Evolutionary conservation across 2,329 filamentous ascomycete genomes (phyloP).

Genomic region (Acrocalymma vagum): DNA sequence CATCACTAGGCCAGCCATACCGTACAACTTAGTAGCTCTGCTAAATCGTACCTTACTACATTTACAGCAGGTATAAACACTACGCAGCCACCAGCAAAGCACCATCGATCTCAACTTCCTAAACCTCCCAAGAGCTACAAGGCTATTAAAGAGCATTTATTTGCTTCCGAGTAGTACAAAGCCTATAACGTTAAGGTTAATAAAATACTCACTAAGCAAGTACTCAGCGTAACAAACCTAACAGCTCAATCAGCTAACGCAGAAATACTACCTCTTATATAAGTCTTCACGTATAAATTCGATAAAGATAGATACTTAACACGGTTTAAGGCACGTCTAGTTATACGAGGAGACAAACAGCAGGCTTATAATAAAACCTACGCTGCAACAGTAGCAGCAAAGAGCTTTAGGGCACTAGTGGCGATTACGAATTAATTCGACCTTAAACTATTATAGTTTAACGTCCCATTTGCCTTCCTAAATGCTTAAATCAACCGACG

Average conservation of each 20-base stretch:
- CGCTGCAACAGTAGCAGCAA: slow-evolving; percentile 24
- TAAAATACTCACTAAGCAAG: not conserved
- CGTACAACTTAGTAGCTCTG: too few relatives aligned
- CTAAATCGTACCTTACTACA: not conserved
- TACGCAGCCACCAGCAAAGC: not conserved
- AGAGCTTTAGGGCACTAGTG: slow-evolving; percentile 25
- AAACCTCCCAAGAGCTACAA: slow-evolving; percentile 2
- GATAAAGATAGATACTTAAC: slow-evolving; percentile 17
- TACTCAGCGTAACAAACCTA: not conserved
- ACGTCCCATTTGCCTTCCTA: slow-evolving; percentile 30
- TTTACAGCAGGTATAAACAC: slow-evolving; percentile 2
- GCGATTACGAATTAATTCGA: slow-evolving; percentile 26
- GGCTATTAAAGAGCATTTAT: slow-evolving; percentile 1
- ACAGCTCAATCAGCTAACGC: not conserved
- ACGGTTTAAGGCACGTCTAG: slow-evolving; percentile 20
- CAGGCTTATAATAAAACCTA: slow-evolving; percentile 15
- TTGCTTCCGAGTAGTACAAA: slow-evolving; percentile 3
- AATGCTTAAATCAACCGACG: slow-evolving; percentile 20
- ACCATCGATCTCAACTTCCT: slow-evolving; percentile 2
- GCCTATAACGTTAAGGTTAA: slow-evolving; percentile 3
- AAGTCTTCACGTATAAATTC: slow-evolving; percentile 24
- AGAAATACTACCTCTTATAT: slow-evolving; percentile 11
- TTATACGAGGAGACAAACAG: slow-evolving; percentile 19
- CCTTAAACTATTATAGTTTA: slow-evolving; percentile 22
- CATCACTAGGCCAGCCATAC: too few relatives aligned